A percentile compares a stretch with the other conserved stretches of the same genome.
Conservation (phyloP, 768 basidiomycete species). For the Dendrothele bispora region DNA sequence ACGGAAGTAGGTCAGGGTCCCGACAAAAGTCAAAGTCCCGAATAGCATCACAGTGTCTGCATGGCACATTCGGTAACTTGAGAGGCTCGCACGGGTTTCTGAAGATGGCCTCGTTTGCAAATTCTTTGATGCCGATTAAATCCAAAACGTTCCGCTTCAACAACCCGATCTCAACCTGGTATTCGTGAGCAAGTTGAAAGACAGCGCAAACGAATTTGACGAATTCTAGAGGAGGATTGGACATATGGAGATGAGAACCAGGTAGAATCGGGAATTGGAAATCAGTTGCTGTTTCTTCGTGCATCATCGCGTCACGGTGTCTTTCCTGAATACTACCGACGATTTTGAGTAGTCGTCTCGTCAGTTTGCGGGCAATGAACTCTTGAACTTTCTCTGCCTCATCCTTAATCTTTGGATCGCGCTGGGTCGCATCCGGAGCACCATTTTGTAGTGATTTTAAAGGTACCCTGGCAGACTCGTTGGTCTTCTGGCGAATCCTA, state of each 20-base stretch:
- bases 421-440: slow-evolving; percentile 60
- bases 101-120: slow-evolving; percentile 82
- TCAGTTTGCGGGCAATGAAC: slow-evolving; percentile 80
- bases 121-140: slow-evolving; percentile 82
- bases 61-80: slow-evolving; percentile 83
- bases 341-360: slow-evolving; percentile 72
- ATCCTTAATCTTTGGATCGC: slow-evolving; percentile 63
- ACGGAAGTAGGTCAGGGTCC: slow-evolving; percentile 79
- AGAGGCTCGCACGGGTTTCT: slow-evolving; percentile 90
- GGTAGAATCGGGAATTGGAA: slow-evolving; percentile 87
- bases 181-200: slow-evolving; percentile 77
- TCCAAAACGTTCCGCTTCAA: slow-evolving; percentile 89
- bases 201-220: slow-evolving; percentile 85
- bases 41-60: slow-evolving; percentile 79
- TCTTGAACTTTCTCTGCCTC: slow-evolving; percentile 70
- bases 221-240: slow-evolving; percentile 85
- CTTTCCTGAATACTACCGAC: slow-evolving; percentile 65
- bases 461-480: slow-evolving; percentile 63
- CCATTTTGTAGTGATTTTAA: slow-evolving; percentile 68
- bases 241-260: slow-evolving; percentile 77
- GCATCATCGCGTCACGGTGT: slow-evolving; percentile 57
- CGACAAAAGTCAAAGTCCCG: slow-evolving; percentile 96
- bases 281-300: slow-evolving; percentile 50
- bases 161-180: slow-evolving; percentile 82
- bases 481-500: slow-evolving; percentile 65